Evolutionary conservation across 768 basidiomycete genomes (phyloP), one percentile per base, ranked within the genome.

Genomic region (Amanita polypyramis): DNA sequence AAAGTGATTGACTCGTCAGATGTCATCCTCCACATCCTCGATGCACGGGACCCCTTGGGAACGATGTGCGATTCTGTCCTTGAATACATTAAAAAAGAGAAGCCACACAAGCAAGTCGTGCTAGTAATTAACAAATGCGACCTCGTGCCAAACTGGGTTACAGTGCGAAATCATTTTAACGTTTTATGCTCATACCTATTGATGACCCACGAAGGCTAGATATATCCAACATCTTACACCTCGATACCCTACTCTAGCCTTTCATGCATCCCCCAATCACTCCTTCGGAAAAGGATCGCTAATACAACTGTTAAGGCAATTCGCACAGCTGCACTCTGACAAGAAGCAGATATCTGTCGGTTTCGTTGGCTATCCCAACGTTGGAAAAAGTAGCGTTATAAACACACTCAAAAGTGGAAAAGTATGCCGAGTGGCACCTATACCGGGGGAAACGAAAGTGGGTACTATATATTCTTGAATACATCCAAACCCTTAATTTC

Each of bases 331-430:
- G 32, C 96, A 98, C 65, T 89, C 91, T 9, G 96, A 99, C 70
- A 97, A 96, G 73, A 98, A 96, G 68, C 95, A 99, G 63, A 98
- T 99, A 57, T 95, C 91, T 15, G 93, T 99, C 54, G 95, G 95
- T 11, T 90, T 99, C 61, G 78, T 99, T 56, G 95, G 96, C 43
- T 99, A 99, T 66, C 95, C 96, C 6, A 99, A 99, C 62, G 93
- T 96, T 51, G 95, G 95, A 12, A 99, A 98, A 68, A 91, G 86
- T 55, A 87, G 84, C 61, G 89, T 99, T 51, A 99, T 99, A 67
- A 98, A 99, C 68, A 97, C 95, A 32, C 77, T 99, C 52, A 99
- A 98, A 75, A 91, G 88, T 68, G 85, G 89, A 65, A 96, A 95
- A 64, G 95, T 98, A 55, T 99, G 96, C 73, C 79, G 78, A 11